These are phyloP conservation scores for Moricandia arvensis DNA, from an alignment of 345 rosid species.

Conservation along the genomic window DNA sequence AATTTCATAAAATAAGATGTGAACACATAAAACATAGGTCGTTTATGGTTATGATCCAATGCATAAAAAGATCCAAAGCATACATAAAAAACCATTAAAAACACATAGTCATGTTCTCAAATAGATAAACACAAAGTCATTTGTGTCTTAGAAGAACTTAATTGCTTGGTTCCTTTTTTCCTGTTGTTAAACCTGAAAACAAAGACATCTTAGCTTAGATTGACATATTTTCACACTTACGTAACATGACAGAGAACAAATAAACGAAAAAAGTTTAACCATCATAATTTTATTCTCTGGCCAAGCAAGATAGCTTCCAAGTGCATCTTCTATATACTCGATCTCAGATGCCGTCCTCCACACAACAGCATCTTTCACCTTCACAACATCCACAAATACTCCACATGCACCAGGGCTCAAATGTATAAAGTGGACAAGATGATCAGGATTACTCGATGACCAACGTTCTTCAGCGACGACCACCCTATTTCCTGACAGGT, in stretches of 20 bases:
- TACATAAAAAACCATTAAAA: too few relatives aligned
- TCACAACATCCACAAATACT: neutral
- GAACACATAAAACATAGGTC: too few relatives aligned
- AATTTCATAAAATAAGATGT: too few relatives aligned
- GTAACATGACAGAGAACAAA: neutral
- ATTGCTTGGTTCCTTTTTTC: too few relatives aligned
- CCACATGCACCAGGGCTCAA: neutral
- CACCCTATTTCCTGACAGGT: neutral
- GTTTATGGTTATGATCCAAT: too few relatives aligned
- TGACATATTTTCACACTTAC: neutral
- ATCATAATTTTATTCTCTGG: neutral
- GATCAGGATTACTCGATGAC: neutral
- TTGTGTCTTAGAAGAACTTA: too few relatives aligned
- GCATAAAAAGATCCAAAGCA: too few relatives aligned
- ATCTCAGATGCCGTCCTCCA: neutral
- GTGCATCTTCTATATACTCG: conserved; percentile 4
- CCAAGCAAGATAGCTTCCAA: neutral
- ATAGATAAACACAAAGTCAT: too few relatives aligned
- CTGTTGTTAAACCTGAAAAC: neutral
- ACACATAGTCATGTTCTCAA: too few relatives aligned
- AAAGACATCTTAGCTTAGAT: neutral
- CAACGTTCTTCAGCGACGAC: neutral
- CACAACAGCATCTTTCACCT: neutral
- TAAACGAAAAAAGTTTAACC: neutral
- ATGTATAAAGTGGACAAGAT: neutral